Base-by-base conservation (phyloP, 1,284 basidiomycete species). In the Microbotryum silenes-acaulis region DNA sequence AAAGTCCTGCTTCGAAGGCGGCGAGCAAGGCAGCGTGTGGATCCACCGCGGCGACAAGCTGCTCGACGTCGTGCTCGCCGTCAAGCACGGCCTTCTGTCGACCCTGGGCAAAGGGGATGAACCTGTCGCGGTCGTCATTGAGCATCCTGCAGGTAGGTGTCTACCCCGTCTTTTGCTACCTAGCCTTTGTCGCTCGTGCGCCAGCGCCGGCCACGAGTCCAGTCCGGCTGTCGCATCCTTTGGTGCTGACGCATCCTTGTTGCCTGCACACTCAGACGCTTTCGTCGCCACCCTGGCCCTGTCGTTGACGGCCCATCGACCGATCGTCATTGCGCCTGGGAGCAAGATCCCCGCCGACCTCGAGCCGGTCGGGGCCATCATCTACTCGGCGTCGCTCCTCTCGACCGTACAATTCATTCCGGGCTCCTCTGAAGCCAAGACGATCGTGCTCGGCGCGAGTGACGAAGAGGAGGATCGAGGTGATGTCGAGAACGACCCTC, bases 211-310 rank as follows among this genome's bases (percentile, higher is more conserved):
- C 16, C 37, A 42, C 37, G 37, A 27, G 25, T n/a, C 51, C 27
- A 31, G 27, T 4, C 21, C 48, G 48, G n/a, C 51, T 53, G 25
- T 31, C 51, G 20, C 51, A 2, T 48, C 6, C 10, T 47, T 25
- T 5, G 27, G 27, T 27, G 27, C 27, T 27, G 27, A 27, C 6
- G 6, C 27, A 27, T 27, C 6, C 6, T 27, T 9, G 2, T 16
- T 25, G 14, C 31, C 7, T 31, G 31, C 31, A 31, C 9, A 10
- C 31, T 8, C 57, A 68, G 66, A 68, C 27, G 58, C 66, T 5
- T 56, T 68, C n/a, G 57, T 68, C 37, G 57, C 63, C 59, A 65
- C 56, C 8, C 64, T 68, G 31, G 66, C 66, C 0, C 61, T 68
- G 46, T 59, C 62, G 2, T 57, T 56, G 3, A 61, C 60, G 53